These are phyloP conservation scores for Russula griseocarnosa DNA, from an alignment of 768 basidiomycete genomes.

Conservation along the genomic window DNA sequence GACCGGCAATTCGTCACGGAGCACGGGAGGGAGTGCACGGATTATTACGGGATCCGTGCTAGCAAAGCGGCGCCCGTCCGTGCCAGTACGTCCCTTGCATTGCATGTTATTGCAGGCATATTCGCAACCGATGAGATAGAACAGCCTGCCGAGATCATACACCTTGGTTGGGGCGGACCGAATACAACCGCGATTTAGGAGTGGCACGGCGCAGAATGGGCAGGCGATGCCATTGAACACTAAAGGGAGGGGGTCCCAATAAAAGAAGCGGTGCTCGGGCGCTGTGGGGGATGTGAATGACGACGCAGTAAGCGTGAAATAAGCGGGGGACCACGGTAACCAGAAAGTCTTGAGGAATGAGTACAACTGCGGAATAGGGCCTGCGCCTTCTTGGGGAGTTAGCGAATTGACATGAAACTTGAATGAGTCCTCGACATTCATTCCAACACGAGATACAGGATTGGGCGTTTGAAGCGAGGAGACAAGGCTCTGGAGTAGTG, in stretches of 20 bases:
- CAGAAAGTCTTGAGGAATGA: constrained; percentile 79
- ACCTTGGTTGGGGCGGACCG: constrained; percentile 70
- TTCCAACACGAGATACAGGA: constrained; percentile 55
- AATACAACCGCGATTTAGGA: constrained; percentile 68
- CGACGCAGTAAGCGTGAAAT: constrained; percentile 72
- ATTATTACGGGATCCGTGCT: constrained; percentile 71
- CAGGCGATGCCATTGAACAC: constrained; percentile 80
- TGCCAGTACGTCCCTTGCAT: constrained; percentile 43
- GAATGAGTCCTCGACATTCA: constrained; percentile 72
- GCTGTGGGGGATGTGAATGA: constrained; percentile 63
- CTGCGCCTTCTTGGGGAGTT: constrained; percentile 44
- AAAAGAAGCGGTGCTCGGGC: constrained; percentile 75
- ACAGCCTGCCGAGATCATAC: constrained; percentile 74
- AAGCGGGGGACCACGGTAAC: constrained; percentile 74
- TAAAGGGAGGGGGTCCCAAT: constrained; percentile 81
- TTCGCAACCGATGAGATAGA: constrained; percentile 82
- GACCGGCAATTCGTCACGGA: constrained; percentile 74
- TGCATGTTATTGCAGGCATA: constrained; percentile 57
- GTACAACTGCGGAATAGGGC: constrained; percentile 63
- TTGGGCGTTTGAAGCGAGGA: constrained; percentile 58
- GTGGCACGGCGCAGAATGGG: constrained; percentile 55
- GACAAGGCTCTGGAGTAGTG: constrained; percentile 56
- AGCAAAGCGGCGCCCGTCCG: constrained; percentile 62
- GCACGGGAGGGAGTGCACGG: constrained; percentile 59
- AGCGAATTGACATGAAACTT: constrained; percentile 69